Evolutionary conservation across 179 eudicot genomes (phyloP), one percentile per base, ranked within the genome.

Genomic region (Beta macrorhiza): DNA sequence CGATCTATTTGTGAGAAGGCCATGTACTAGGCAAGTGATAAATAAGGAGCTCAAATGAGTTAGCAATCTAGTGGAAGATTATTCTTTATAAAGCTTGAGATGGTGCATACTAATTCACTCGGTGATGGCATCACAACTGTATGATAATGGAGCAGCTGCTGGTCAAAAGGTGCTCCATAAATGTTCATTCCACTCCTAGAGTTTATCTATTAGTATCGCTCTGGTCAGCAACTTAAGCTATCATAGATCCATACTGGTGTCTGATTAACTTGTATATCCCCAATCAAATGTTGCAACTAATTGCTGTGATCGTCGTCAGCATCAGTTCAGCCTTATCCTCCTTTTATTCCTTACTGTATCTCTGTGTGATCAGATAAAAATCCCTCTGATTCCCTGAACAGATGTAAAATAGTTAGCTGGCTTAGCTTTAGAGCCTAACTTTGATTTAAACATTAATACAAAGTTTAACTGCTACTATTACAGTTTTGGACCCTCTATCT

Each of bases 241-340:
- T 29, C 63, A 53, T 61, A 20, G 13, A 19, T 11, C 55, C 45
- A 56, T 49, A 32, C 14, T 68, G 75, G 81, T 49, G 44, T 69
- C 47, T 52, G n/a, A 67, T 37, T 64, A 16, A 76, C 53, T 51
- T 68, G 20, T 29, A 16, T 15, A 32, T 14, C 16, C 69, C 57
- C 22, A 7, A 13, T 56, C 4, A 68, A 37, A 16, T 56, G 3
- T 19, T 68, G 71, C 63, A 10, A 19, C 37, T 32, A 32, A 13
- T 56, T 74, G 52, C 29, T 4, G 37, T 32, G 37, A 49, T 77
- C 17, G 52, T 61, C 62, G 67, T 78, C 37, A 32, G 42, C 25
- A 45, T 52, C 25, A 70, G 4, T 56, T 78, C 67, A 69, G 45
- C 37, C 75, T 69, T 52, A 19, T 59, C 74, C 67, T 63, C 67